A percentile compares a stretch with the other conserved stretches of the same genome.
Conservation (phyloP, 495 filamentous ascomycete species). For the Evernia prunastri region DNA sequence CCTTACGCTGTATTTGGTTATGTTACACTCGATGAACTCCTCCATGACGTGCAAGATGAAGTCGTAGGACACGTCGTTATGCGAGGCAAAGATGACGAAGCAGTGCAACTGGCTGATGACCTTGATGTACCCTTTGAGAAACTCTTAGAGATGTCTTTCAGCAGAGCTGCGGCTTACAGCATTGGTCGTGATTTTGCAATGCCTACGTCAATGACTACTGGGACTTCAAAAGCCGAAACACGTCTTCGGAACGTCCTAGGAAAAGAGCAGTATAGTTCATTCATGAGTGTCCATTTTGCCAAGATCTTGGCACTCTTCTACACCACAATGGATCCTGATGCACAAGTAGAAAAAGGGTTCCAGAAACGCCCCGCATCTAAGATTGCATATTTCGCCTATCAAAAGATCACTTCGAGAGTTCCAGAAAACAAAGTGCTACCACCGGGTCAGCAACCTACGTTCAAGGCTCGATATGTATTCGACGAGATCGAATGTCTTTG, state of each 20-base stretch:
- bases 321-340: slow-evolving; percentile 61
- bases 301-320: slow-evolving; percentile 71
- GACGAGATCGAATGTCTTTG: slow-evolving; percentile 72
- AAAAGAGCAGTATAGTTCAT: slow-evolving; percentile 51
- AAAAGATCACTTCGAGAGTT: slow-evolving; percentile 58
- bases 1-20: slow-evolving; percentile 83
- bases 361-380: slow-evolving; percentile 53
- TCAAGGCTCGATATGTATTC: slow-evolving; percentile 66
- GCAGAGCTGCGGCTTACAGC: slow-evolving; percentile 76
- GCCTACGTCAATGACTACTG: slow-evolving; percentile 43
- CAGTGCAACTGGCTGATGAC: slow-evolving; percentile 48
- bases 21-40: slow-evolving; percentile 56
- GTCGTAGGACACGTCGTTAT: slow-evolving; percentile 76
- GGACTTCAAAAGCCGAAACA: slow-evolving; percentile 58
- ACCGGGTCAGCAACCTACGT: slow-evolving; percentile 76
- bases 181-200: slow-evolving; percentile 70
- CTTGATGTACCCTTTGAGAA: slow-evolving; percentile 50
- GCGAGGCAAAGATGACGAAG: slow-evolving; percentile 62
- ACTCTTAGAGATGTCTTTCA: slow-evolving; percentile 62
- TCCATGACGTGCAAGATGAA: slow-evolving; percentile 71
- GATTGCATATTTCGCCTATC: slow-evolving; percentile 55
- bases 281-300: slow-evolving; percentile 63
- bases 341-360: slow-evolving; percentile 67
- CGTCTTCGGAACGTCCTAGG: slow-evolving; percentile 64
- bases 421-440: slow-evolving; percentile 55